Base-by-base conservation (phyloP, 345 rosid genomes). In the Eucalyptus tenuipes region DNA sequence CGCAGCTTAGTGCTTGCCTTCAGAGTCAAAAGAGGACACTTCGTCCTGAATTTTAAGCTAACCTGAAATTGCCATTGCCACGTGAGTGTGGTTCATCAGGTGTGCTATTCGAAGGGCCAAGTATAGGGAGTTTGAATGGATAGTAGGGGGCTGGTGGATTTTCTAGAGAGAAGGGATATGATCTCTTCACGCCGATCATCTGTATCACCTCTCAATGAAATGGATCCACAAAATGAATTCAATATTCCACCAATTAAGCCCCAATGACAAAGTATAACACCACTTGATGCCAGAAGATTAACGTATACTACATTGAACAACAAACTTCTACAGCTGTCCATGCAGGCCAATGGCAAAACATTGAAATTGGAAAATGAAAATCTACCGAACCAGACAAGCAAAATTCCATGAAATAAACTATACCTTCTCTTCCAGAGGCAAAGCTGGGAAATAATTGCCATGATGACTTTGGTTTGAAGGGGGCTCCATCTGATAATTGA, bases 401-500 rank as follows among this genome's bases (percentile, higher is more conserved):
- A 47, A 85, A 85, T 47, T 47, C 16, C 9, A 27, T 27, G 16
- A 55, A 40, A 75, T 80, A 52, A 52, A 52, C 57, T 52, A 33
- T 66, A 93, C 95, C 96, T 92, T 94, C 31, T 91, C 95, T 88
- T 93, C 94, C 86, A 89, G 92, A 82, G 92, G 91, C 91, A 91
- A 88, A 57, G 88, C 27, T 33, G 93, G 89, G 87, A 86, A 71
- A 87, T 75, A 88, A 89, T 88, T 93, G 90, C 86, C 85, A 75
- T 90, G 89, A 89, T 88, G 90, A 86, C 88, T 93, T 94, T 94
- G 96, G 97, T 94, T 95, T 95, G 96, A 95, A 95, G 97, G 97
- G 95, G 94, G 97, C 95, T 95, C 96, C 92, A 89, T 92, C 84
- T 89, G 94, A 89, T 88, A 90, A 89, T 89, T 91, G 68, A 84